Conservation (phyloP, 805 yeast species). For the Candida railenensis region DNA sequence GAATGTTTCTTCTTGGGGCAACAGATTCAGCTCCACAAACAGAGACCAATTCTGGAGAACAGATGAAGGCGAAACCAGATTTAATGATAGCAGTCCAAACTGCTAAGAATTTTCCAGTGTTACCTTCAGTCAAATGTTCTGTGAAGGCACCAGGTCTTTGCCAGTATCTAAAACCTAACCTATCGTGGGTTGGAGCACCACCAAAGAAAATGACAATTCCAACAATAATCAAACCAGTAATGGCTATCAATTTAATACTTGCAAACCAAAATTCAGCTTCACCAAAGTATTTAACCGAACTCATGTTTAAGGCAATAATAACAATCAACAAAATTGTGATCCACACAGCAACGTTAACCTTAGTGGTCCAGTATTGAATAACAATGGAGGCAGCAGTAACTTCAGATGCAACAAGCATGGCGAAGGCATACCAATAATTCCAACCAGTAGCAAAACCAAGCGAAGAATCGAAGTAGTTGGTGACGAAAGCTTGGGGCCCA, state of each 20-base stretch:
- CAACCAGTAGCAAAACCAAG: conserved; percentile 34
- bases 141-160: conserved; percentile 34
- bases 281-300: conserved; percentile 32
- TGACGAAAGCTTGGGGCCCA: conserved; percentile 31
- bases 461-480: conserved; percentile 25
- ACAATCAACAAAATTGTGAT: conserved; percentile 31
- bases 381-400: conserved; percentile 36
- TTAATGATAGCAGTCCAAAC: conserved; percentile 62
- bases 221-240: conserved; percentile 30
- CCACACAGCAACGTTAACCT: conserved; percentile 37
- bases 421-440: conserved; percentile 33
- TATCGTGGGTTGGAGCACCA: conserved; percentile 37
- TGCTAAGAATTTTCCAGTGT: conserved; percentile 62
- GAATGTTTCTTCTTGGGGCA: conserved; percentile 57
- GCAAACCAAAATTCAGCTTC: conserved; percentile 39
- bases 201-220: conserved; percentile 38
- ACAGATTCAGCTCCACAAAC: conserved; percentile 51
- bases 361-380: conserved; percentile 32
- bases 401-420: conserved; percentile 35
- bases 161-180: conserved; percentile 49
- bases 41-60: conserved; percentile 58
- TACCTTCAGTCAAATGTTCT: conserved; percentile 47
- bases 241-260: conserved; percentile 28
- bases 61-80: conserved; percentile 64
- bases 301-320: conserved; percentile 24